phyloP scores from a whole-genome alignment of 177 flowering plant genomes.

The Vitis hybrid region DNA sequence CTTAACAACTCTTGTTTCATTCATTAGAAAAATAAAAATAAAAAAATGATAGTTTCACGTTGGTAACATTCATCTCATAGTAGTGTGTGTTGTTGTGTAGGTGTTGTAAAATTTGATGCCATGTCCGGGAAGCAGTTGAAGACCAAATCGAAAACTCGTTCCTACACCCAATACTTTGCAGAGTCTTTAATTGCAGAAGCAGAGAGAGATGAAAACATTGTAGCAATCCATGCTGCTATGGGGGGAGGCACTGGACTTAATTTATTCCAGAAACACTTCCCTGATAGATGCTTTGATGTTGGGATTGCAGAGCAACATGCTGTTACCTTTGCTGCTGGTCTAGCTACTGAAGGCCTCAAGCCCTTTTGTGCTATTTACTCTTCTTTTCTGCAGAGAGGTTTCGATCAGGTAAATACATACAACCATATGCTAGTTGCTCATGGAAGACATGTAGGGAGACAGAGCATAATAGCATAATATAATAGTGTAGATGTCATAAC shows the following conservation, averaged over 20 bases:
- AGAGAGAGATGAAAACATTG: slow-evolving; percentile 36
- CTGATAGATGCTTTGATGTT: slow-evolving; percentile 49
- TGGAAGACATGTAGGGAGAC: no score
- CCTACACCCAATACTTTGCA: slow-evolving; percentile 50
- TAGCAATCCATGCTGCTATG: slow-evolving; percentile 63
- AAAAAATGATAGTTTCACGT: no score
- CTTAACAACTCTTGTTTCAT: neutral
- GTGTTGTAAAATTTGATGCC: slow-evolving; percentile 44
- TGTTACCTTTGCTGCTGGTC: slow-evolving; percentile 59
- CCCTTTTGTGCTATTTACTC: slow-evolving; percentile 62
- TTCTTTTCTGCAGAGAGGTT: slow-evolving; percentile 52
- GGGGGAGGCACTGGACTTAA: slow-evolving; percentile 64
- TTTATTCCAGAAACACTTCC: slow-evolving; percentile 42
- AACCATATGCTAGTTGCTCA: neutral
- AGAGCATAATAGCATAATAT: no score
- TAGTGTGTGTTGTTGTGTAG: slow-evolving; percentile 11
- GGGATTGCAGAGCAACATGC: slow-evolving; percentile 69
- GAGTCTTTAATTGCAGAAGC: slow-evolving; percentile 55
- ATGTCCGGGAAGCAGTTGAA: slow-evolving; percentile 37
- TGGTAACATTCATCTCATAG: no score
- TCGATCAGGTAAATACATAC: slow-evolving; percentile 40
- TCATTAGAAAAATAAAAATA: neutral
- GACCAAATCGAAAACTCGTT: slow-evolving; percentile 22
- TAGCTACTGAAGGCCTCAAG: slow-evolving; percentile 54
- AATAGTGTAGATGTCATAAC: no score